Base-by-base conservation (phyloP, 2,329 filamentous ascomycete genomes). In the Calonectria henricotiae region DNA sequence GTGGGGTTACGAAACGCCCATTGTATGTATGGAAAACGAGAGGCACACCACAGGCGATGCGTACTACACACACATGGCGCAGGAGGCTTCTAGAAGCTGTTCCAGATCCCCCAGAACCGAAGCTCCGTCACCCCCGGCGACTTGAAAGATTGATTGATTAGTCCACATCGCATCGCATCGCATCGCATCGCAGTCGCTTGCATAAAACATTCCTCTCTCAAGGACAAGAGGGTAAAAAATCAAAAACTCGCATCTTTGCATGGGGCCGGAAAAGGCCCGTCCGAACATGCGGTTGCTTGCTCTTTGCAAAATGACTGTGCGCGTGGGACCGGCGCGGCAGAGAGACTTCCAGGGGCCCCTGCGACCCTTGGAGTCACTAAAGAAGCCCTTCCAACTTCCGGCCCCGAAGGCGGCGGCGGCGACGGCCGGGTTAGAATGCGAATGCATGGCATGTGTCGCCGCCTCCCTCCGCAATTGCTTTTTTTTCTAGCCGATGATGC, bases 181-280 rank as follows among this genome's bases (percentile, higher is more conserved):
- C 27, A 30, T 30, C 27, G 27, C 15, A 27, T 27, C 25, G 27
- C 51, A 13, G 32, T 15, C 39, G 4, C 55, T 61, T 66, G 41
- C 63, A 60, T 60, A 13, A 49, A 39, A 32, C 23, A 32, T 23
- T 20, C 20, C 20, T 20, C 20, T 20, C 20, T 25, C 20, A 27
- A 7, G 4, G 30, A n/a, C 15, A 11, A 23, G 13, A 58, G 25
- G 32, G 44, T 30, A 43, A 25, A 62, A 62, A 43, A 44, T 39
- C 15, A 67, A 41, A 23, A 13, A 65, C 35, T 25, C 32, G 51
- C 49, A 2, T 20, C 20, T 27, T 15, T n/a, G n/a, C 35, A 58
- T 44, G 46, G 67, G 67, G 37, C 62, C 67, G 67, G 67, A 65
- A 69, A 69, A 69, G 62, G 37, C 67, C 55, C 62, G 67, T 61